These are phyloP conservation scores for Puccinia coronata DNA, from an alignment of 1,284 basidiomycete species.

Conservation along the genomic window DNA sequence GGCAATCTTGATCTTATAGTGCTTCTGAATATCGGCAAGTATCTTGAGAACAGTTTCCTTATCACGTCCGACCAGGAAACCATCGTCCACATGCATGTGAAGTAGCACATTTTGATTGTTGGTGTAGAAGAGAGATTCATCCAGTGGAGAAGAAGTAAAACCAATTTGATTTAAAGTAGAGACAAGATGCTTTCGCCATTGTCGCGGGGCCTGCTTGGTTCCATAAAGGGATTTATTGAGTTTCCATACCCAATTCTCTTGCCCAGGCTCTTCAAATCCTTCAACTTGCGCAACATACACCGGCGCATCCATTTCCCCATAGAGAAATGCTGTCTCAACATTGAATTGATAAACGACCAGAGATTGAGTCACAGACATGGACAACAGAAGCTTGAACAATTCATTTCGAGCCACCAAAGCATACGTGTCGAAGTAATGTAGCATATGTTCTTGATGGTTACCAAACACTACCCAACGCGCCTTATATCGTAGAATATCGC, in stretches of 20 bases:
- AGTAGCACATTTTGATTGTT: neutral
- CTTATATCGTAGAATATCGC: neutral
- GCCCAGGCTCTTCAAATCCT: neutral
- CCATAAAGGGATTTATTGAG: conserved; percentile 19
- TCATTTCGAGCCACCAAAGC: neutral
- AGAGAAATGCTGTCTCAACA: conserved; percentile 14
- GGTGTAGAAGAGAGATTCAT: neutral
- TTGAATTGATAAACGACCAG: conserved; percentile 12
- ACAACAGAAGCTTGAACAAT: conserved; percentile 1
- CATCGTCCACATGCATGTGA: conserved; percentile 28
- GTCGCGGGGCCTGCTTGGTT: conserved; percentile 12
- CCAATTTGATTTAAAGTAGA: neutral
- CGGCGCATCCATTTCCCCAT: conserved; percentile 8
- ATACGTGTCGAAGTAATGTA: conserved; percentile 22
- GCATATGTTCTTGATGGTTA: conserved; percentile 25
- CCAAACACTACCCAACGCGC: conserved; percentile 18
- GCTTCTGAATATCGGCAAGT: neutral
- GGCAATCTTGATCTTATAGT: neutral
- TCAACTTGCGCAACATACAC: conserved; percentile 18
- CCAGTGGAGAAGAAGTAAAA: neutral
- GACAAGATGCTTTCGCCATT: conserved; percentile 2
- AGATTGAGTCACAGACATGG: neutral
- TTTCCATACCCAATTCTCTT: neutral
- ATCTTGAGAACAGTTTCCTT: neutral
- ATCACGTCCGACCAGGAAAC: neutral